Base-by-base conservation (phyloP, 2,329 filamentous ascomycete species). In the Pseudomassariella vexata region DNA sequence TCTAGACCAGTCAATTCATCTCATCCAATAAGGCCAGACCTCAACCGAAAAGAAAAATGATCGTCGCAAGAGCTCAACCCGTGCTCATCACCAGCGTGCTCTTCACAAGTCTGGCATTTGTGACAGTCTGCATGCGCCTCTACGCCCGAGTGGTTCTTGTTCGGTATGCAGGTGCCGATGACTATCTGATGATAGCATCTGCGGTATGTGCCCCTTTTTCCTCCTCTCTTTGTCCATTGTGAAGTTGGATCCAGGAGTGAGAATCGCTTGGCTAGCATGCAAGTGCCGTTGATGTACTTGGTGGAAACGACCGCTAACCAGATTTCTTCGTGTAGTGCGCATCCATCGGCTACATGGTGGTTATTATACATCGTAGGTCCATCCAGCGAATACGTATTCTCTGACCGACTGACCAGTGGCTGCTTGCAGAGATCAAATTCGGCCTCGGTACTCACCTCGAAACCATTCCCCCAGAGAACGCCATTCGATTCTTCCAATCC, bases 401-500 rank as follows among this genome's bases (percentile, higher is more conserved):
- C n/a, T n/a, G n/a, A n/a, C n/a, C n/a, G n/a, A n/a, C n/a, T n/a
- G n/a, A n/a, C n/a, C n/a, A n/a, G n/a, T n/a, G n/a, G 12, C 24
- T 9, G 9, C 7, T 10, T 9, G 8, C 15, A 26, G 24, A 26
- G 12, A 26, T 26, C 7, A 8, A 26, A 26, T 26, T 26, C 24
- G 24, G 24, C 15, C 24, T 26, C 8, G 24, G 24, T 7, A 26
- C 24, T 9, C 24, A 34, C 32, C 26, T 35, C 19, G 34, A 36
- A 14, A 6, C 17, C 20, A 12, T 24, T 23, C 6, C 25, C 27
- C 18, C 21, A 18, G 15, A 30, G 26, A 28, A 19, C 21, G 7
- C 18, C 17, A 17, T 18, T 9, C 12, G 14, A 9, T 10, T 12
- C 3, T 18, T 12, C n/a, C 16, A 49, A 39, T 40, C 39, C 3